Conservation (phyloP, 768 basidiomycete species). For the Panaeolus papilionaceus region DNA sequence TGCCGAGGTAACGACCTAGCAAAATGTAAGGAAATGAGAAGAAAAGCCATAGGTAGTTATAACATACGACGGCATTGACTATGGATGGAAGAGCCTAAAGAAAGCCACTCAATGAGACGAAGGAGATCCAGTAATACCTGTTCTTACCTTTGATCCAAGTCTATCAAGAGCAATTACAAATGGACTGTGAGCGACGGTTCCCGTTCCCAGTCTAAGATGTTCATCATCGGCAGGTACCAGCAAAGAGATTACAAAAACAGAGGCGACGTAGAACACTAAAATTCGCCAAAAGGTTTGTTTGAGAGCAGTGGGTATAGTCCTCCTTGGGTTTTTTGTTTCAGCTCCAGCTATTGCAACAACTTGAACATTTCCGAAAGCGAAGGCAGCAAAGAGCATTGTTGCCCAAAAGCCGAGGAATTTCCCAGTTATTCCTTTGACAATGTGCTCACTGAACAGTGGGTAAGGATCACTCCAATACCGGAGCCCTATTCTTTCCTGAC, state of each 20-base stretch:
- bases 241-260: conserved; percentile 69
- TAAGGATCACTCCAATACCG: conserved; percentile 50
- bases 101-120: neutral
- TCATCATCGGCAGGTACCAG: conserved; percentile 68
- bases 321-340: conserved; percentile 69
- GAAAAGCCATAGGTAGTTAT: neutral
- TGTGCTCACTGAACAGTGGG: conserved; percentile 34
- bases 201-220: conserved; percentile 30
- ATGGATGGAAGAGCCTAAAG: conserved; percentile 37
- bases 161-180: conserved; percentile 75
- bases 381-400: conserved; percentile 50
- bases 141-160: conserved; percentile 61
- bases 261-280: conserved; percentile 53
- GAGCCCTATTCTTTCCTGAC: conserved; percentile 49
- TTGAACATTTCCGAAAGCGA: conserved; percentile 73
- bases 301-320: conserved; percentile 69
- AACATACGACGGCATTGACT: conserved; percentile 60
- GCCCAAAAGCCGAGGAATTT: conserved; percentile 57
- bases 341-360: conserved; percentile 46
- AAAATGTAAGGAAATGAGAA: neutral
- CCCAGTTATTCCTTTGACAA: conserved; percentile 43
- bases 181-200: conserved; percentile 62
- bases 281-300: conserved; percentile 55
- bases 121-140: neutral
- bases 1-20: conserved; percentile 54